Conservation (phyloP, 2,329 filamentous ascomycete genomes). For the Claviceps cyperi region DNA sequence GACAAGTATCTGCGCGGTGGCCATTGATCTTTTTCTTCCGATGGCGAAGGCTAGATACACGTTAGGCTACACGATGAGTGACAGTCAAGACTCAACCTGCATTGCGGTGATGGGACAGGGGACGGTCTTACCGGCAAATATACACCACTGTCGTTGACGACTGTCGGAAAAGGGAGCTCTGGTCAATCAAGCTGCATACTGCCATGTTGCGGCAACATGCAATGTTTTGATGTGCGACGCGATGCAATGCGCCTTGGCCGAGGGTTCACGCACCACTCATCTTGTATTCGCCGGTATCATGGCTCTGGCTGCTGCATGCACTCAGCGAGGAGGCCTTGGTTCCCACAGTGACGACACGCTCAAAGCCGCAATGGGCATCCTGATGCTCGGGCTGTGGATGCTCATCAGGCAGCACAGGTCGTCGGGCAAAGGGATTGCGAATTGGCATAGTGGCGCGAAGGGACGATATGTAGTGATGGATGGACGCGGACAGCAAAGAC, state of each 20-base stretch:
- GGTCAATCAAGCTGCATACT: slow-evolving; percentile 2
- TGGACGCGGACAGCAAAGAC: neutral
- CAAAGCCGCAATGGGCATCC: slow-evolving; percentile 29
- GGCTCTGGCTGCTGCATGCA: slow-evolving; percentile 44
- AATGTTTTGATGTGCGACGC: neutral
- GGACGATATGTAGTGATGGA: neutral
- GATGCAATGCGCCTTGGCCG: neutral
- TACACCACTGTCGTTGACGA: slow-evolving; percentile 89
- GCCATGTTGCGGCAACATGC: slow-evolving; percentile 4
- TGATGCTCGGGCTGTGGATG: slow-evolving; percentile 30
- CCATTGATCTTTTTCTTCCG: slow-evolving; percentile 76
- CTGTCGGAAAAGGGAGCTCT: slow-evolving; percentile 29
- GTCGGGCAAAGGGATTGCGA: slow-evolving; percentile 56
- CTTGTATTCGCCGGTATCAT: slow-evolving; percentile 60
- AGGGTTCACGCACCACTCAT: slow-evolving; percentile 51
- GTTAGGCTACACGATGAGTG: slow-evolving; percentile 3
- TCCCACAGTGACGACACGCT: slow-evolving; percentile 47
- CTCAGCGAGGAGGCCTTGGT: slow-evolving; percentile 48
- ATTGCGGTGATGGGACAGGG: neutral
- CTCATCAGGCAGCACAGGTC: slow-evolving; percentile 42
- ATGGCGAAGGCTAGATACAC: slow-evolving; percentile 58
- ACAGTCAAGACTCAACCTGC: no score
- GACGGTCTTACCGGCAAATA: slow-evolving; percentile 63
- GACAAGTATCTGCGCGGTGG: slow-evolving; percentile 32
- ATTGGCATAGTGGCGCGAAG: slow-evolving; percentile 41